phyloP scores from a whole-genome alignment of 2,329 filamentous ascomycete genomes.

The Pyricularia grisea region DNA sequence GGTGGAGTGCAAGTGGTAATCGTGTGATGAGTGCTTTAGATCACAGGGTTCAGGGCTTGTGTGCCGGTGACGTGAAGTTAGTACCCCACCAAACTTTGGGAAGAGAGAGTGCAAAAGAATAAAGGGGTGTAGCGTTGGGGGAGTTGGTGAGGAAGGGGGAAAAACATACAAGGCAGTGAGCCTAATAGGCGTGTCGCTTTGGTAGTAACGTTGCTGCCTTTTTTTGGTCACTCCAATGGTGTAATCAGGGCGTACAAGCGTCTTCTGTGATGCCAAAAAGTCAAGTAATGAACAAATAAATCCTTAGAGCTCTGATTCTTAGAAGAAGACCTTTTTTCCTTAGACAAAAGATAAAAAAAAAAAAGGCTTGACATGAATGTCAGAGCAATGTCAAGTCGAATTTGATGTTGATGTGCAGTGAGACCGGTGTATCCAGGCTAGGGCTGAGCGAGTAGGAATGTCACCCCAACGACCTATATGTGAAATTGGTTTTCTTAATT shows the following conservation, averaged over 20 bases:
- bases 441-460: background rate
- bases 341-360: no score
- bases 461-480: background rate
- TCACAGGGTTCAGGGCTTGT: background rate
- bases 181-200: constrained; percentile 1
- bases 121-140: background rate
- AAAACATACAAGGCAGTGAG: background rate
- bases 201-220: background rate
- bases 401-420: background rate
- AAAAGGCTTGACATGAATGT: background rate
- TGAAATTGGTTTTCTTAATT: background rate
- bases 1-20: background rate
- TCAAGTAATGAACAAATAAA: background rate
- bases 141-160: background rate
- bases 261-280: background rate
- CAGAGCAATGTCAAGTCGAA: background rate
- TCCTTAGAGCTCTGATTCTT: background rate
- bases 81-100: background rate
- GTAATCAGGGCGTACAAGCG: background rate
- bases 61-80: background rate
- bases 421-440: background rate
- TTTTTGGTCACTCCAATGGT: background rate
- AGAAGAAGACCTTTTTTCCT: background rate
- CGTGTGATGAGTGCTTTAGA: background rate
- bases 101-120: background rate